Conservation (phyloP, 306 rosid genomes). For the Phaseolus lunatus region DNA sequence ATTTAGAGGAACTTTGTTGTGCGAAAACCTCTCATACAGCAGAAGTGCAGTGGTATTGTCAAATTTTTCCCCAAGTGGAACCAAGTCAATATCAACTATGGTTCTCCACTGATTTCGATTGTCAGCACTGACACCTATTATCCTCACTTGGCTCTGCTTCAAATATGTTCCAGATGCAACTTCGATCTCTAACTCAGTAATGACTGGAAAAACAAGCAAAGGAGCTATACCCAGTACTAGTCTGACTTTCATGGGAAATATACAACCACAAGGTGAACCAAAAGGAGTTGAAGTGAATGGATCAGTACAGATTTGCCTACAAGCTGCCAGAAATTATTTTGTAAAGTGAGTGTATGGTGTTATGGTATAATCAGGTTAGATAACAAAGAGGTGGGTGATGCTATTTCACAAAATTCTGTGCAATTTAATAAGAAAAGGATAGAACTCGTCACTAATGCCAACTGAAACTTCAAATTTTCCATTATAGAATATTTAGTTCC, state of each 20-base stretch:
- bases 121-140: constrained; percentile 95
- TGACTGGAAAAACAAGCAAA: constrained; percentile 73
- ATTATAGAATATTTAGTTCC: not conserved
- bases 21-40: constrained; percentile 71
- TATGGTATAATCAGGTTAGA: constrained; percentile 21
- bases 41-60: constrained; percentile 81
- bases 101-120: constrained; percentile 77
- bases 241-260: constrained; percentile 87
- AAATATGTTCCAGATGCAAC: constrained; percentile 85
- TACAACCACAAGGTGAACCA: constrained; percentile 98
- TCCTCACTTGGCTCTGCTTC: constrained; percentile 91
- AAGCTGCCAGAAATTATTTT: constrained; percentile 57
- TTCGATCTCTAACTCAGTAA: constrained; percentile 85
- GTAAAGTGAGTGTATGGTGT: constrained; percentile 37
- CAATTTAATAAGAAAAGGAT: constrained; percentile 14
- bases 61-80: constrained; percentile 90
- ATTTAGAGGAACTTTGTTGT: constrained; percentile 79
- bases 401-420: constrained; percentile 5
- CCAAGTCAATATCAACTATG: constrained; percentile 80
- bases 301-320: constrained; percentile 80
- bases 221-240: constrained; percentile 82
- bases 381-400: not conserved
- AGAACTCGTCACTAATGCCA: constrained; percentile 16
- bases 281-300: constrained; percentile 84
- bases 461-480: constrained; percentile 21